Evolutionary conservation across 345 rosid species (phyloP), one percentile per base, ranked within the genome.

Genomic region (Passiflora organensis): DNA sequence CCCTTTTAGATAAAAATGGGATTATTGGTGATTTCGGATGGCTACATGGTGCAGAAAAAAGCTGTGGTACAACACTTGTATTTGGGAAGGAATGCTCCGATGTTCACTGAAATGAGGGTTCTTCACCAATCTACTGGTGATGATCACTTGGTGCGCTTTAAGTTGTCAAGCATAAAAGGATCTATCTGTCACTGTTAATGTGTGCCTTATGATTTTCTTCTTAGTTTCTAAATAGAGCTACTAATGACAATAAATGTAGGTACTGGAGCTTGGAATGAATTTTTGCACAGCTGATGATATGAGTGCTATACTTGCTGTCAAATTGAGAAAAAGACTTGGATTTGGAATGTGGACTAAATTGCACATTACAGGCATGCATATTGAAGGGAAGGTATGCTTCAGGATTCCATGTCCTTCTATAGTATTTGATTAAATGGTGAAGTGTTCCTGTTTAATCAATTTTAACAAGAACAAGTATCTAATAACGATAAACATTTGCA

Each of bases 301-400:
- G 95, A 82, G 86, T 65, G 89, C 96, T 17, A 74, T 89, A 73
- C 88, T 93, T 47, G 86, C 95, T n/a, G 88, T 93, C 59, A 74
- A 85, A 58, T 67, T 93, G 41, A 82, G 91, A 71, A 93, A 73
- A 63, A 80, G 91, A 69, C 75, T 93, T 14, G 99, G 99, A 59
- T 86, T 91, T 69, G 97, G 99, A 64, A 78, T 93, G 76, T 82
- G 87, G 95, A 68, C 97, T 8, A 89, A 79, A 80, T 72, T 93
- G 81, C 94, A 93, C 71, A 62, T 93, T 62, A 93, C 97, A 23
- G 81, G 91, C 72, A 86, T 93, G 91, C 99, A 93, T 75, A 80
- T 89, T 13, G 96, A 86, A 71, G 99, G 99, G 60, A 93, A 89
- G 95, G 99, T 64, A 64, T 21, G 0, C 49, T 24, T 23, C 13